A percentile compares a stretch with the other conserved stretches of the same genome.
phyloP scores from a whole-genome alignment of 495 filamentous ascomycete genomes.

The Cercophora newfieldiana region DNA sequence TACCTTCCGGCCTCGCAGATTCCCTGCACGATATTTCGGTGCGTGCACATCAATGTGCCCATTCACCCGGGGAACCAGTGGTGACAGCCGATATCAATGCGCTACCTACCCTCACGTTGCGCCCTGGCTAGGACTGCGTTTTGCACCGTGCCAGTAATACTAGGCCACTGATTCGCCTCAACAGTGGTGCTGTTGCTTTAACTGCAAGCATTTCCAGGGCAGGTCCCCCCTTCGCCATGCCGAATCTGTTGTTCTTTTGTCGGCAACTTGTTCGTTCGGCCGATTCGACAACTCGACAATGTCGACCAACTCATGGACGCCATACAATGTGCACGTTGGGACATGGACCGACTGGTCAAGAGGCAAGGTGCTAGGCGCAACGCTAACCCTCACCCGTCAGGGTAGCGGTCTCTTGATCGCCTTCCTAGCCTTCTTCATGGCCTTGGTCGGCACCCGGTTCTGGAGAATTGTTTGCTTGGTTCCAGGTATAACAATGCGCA shows the following conservation, averaged over 20 bases:
- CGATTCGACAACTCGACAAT: not conserved
- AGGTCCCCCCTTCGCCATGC: not conserved
- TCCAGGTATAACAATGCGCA: too few species aligned
- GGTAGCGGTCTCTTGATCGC: constrained; percentile 21
- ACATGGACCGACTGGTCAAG: constrained; percentile 28
- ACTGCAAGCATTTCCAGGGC: too few species aligned
- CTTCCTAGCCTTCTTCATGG: constrained; percentile 24
- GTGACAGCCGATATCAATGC: too few species aligned
- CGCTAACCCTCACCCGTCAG: constrained; percentile 18
- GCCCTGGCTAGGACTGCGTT: too few species aligned
- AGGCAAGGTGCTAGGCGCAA: constrained; percentile 20
- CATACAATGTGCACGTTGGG: constrained; percentile 19
- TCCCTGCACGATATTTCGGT: too few species aligned
- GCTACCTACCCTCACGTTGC: too few species aligned
- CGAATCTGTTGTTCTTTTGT: not conserved
- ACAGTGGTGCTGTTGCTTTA: too few species aligned
- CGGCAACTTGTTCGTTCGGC: not conserved
- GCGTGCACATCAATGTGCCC: too few species aligned
- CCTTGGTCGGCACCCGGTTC: constrained; percentile 17
- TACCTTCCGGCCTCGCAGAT: too few species aligned
- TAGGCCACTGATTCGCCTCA: too few species aligned
- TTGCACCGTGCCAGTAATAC: too few species aligned
- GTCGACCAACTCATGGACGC: not conserved
- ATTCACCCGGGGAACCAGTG: too few species aligned
- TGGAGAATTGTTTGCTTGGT: constrained; percentile 23